A percentile compares a stretch with the other conserved stretches of the same genome.
These are phyloP conservation scores for Coprinellus aureogranulatus DNA, from an alignment of 768 basidiomycete species.

Conservation along the genomic window DNA sequence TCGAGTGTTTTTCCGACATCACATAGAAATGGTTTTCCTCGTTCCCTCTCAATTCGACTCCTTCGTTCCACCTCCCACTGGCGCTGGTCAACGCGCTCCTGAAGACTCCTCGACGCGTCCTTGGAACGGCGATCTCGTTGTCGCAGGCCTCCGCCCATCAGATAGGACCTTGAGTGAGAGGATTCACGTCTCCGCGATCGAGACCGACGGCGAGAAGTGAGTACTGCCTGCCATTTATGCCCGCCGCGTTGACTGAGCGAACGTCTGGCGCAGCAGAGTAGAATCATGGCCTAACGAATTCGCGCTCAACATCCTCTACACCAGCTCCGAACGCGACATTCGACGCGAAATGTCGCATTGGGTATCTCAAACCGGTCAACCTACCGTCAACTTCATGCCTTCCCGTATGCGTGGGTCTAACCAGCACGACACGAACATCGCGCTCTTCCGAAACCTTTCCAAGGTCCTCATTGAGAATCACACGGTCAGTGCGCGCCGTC, in stretches of 20 bases:
- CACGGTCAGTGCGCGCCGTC: constrained; percentile 38
- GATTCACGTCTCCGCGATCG: constrained; percentile 60
- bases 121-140: constrained; percentile 57
- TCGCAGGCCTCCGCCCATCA: constrained; percentile 47
- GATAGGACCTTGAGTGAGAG: constrained; percentile 49
- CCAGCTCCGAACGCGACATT: constrained; percentile 39
- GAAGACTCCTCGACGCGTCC: constrained; percentile 35
- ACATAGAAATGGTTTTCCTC: constrained; percentile 55
- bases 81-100: constrained; percentile 32
- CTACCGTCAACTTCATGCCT: constrained; percentile 63
- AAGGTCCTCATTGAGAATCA: constrained; percentile 49
- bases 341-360: constrained; percentile 50
- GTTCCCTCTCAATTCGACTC: constrained; percentile 60
- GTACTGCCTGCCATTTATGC: constrained; percentile 22
- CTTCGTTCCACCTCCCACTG: constrained; percentile 51
- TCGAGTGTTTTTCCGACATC: constrained; percentile 30
- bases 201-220: constrained; percentile 72
- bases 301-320: constrained; percentile 31
- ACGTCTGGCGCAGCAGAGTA: constrained; percentile 38
- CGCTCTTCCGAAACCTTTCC: constrained; percentile 54
- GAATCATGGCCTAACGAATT: constrained; percentile 55
- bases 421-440: constrained; percentile 48
- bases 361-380: constrained; percentile 45
- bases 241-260: constrained; percentile 26
- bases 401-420: constrained; percentile 53